Conservation (phyloP, 2,329 filamentous ascomycete species). For the Epichloe scottii region DNA sequence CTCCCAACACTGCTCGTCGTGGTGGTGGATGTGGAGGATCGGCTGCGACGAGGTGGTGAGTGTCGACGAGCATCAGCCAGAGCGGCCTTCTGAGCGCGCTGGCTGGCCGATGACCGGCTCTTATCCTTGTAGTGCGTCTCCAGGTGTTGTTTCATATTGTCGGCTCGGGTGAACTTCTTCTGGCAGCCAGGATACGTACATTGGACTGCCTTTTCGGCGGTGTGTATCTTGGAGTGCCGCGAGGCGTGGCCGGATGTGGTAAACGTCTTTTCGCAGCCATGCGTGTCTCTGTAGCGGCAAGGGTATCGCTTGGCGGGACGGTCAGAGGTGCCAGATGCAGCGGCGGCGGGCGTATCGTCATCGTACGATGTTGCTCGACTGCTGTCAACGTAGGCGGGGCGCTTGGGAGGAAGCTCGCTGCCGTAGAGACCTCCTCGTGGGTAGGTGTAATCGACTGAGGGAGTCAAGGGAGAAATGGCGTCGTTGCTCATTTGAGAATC, state of each 20-base stretch:
- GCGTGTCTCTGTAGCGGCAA: conserved; percentile 59
- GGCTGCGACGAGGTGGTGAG: conserved; percentile 19
- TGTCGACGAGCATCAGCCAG: conserved; percentile 21
- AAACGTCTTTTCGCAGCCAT: conserved; percentile 66
- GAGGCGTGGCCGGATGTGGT: conserved; percentile 80
- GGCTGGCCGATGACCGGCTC: conserved; percentile 29
- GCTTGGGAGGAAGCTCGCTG: conserved; percentile 24
- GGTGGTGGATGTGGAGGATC: conserved; percentile 13
- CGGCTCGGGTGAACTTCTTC: conserved; percentile 70
- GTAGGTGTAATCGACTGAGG: conserved; percentile 32
- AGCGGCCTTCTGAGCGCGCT: conserved; percentile 20
- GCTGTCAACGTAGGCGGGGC: conserved; percentile 28
- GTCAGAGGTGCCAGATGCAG: conserved; percentile 26
- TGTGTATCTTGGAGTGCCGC: conserved; percentile 74
- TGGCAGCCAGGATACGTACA: conserved; percentile 57
- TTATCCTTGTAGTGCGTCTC: conserved; percentile 62
- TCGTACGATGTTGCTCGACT: conserved; percentile 38
- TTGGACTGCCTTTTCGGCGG: conserved; percentile 63
- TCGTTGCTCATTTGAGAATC: conserved; percentile 47
- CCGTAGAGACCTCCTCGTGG: conserved; percentile 27
- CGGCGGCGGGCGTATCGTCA: conserved; percentile 29
- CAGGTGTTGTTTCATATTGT: conserved; percentile 82
- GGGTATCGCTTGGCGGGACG: conserved; percentile 55
- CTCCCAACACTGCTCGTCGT: conserved; percentile 5
- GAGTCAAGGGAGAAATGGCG: conserved; percentile 42